These are phyloP conservation scores for Vitis hybrid DNA, from an alignment of 177 flowering plant genomes.

Conservation along the genomic window DNA sequence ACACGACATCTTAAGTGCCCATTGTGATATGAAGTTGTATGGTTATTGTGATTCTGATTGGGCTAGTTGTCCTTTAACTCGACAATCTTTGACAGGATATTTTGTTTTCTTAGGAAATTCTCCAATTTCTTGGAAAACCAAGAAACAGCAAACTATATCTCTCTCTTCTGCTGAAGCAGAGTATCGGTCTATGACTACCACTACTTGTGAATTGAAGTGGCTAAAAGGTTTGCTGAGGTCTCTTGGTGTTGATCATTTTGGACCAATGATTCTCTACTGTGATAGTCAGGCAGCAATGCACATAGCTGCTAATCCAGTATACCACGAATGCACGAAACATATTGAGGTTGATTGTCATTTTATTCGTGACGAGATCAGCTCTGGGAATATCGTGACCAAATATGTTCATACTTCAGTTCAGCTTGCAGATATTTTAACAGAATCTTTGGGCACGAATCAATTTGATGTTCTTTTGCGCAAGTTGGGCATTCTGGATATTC, in stretches of 20 bases:
- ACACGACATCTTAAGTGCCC: background rate
- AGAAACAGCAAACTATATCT: background rate
- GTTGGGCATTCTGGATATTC: no score
- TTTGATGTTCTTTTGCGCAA: no score
- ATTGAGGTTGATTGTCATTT: no score
- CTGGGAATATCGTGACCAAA: no score
- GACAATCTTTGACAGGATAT: background rate
- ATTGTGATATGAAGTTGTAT: background rate
- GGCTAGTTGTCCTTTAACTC: background rate
- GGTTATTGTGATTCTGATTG: background rate
- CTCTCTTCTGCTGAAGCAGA: conserved; percentile 7
- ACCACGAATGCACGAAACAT: no score
- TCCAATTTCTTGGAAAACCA: conserved; percentile 6
- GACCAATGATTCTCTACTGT: no score
- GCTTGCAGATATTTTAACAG: no score
- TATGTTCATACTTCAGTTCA: no score
- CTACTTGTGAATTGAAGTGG: conserved; percentile 14
- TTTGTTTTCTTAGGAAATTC: background rate
- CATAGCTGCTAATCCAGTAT: no score
- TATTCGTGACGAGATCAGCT: no score
- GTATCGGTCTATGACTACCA: conserved; percentile 9
- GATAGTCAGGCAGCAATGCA: no score
- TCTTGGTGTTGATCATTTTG: background rate
- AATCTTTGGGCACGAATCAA: no score
- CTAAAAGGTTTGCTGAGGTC: background rate